A percentile compares a stretch with the other conserved stretches of the same genome.
phyloP scores from a whole-genome alignment of 2,329 filamentous ascomycete genomes.

The Chrysosporium keratinophilum region DNA sequence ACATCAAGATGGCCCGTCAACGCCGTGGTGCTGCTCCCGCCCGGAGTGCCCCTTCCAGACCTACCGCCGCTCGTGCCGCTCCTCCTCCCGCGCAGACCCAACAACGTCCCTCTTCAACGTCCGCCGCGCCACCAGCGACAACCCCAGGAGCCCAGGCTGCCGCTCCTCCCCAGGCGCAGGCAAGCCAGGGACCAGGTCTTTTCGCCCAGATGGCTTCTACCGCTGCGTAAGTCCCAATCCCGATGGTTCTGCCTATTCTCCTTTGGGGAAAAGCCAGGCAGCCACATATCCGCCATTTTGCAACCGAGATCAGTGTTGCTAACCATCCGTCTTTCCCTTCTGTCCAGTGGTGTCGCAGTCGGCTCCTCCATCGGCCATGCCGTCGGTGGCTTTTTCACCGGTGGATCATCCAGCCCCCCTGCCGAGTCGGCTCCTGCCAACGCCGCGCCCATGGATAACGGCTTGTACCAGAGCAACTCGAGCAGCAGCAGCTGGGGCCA shows the following conservation, averaged over 20 bases:
- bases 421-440: conserved; percentile 46
- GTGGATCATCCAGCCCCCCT: conserved; percentile 50
- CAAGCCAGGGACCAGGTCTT: conserved; percentile 62
- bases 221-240: conserved; percentile 64
- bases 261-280: not conserved
- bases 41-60: conserved; percentile 54
- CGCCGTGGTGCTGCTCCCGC: conserved; percentile 51
- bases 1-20: conserved; percentile 62
- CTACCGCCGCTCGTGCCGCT: conserved; percentile 52
- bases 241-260: no score
- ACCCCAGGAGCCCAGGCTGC: conserved; percentile 30
- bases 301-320: not conserved
- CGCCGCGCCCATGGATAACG: conserved; percentile 41
- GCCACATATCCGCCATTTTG: not conserved
- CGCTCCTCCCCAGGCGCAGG: conserved; percentile 26
- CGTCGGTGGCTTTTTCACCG: conserved; percentile 77
- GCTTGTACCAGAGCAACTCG: conserved; percentile 39
- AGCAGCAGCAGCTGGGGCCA: conserved; percentile 33
- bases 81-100: conserved; percentile 46
- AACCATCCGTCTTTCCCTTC: conserved; percentile 19
- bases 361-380: conserved; percentile 93
- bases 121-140: conserved; percentile 44
- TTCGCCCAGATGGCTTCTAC: conserved; percentile 97
- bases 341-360: conserved; percentile 84
- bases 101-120: conserved; percentile 60